Percentiles rank a stretch among this genome's conserved stretches.
These are phyloP conservation scores for Telfairia occidentalis DNA, from an alignment of 331 rosid genomes.

Conservation along the genomic window DNA sequence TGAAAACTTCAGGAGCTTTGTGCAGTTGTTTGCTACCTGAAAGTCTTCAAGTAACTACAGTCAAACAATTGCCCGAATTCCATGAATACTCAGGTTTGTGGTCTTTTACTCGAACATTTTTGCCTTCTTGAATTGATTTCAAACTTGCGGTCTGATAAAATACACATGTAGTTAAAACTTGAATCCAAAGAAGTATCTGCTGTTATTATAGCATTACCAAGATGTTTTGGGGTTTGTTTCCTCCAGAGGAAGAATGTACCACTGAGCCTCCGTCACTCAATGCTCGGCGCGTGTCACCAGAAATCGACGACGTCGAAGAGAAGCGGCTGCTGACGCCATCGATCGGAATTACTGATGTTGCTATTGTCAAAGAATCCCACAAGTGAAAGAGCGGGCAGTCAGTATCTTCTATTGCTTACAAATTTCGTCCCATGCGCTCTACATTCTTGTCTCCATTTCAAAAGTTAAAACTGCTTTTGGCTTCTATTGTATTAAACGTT, in stretches of 20 bases:
- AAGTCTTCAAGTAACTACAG: slow-evolving; percentile 68
- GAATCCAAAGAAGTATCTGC: slow-evolving; percentile 9
- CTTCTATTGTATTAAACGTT: slow-evolving; percentile 1
- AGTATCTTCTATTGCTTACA: slow-evolving; percentile 11
- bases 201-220: slow-evolving; percentile 12
- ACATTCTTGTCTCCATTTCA: background rate
- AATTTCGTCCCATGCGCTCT: background rate
- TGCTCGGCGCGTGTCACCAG: slow-evolving; percentile 34
- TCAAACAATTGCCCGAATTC: slow-evolving; percentile 74
- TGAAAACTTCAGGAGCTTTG: slow-evolving; percentile 56
- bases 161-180: slow-evolving; percentile 9
- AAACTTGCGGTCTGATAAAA: background rate
- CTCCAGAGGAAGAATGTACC: slow-evolving; percentile 56
- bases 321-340: slow-evolving; percentile 43
- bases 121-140: background rate
- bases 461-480: background rate
- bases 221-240: slow-evolving; percentile 15
- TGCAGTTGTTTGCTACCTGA: slow-evolving; percentile 97
- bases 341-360: slow-evolving; percentile 32
- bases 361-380: slow-evolving; percentile 28
- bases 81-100: slow-evolving; percentile 67
- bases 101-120: background rate
- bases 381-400: background rate
- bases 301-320: slow-evolving; percentile 60
- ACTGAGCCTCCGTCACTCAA: slow-evolving; percentile 36